phyloP scores from a whole-genome alignment of 257 asterid genomes.

The Craterostigma plantagineum region DNA sequence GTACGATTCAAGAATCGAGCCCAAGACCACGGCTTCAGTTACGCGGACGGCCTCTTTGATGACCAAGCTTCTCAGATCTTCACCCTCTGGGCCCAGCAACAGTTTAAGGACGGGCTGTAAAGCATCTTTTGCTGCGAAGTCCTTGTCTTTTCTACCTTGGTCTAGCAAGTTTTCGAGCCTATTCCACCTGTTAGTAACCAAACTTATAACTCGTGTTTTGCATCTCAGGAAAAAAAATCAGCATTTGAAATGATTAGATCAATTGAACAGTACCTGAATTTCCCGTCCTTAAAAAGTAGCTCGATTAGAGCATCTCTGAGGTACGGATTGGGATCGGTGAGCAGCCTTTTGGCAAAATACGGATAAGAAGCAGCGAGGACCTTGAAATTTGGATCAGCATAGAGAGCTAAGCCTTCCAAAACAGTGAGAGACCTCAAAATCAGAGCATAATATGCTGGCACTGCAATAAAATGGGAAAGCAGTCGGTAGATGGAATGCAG shows the following conservation, averaged over 20 bases:
- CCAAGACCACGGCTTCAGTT: constrained; percentile 71
- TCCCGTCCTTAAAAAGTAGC: constrained; percentile 94
- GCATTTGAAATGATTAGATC: constrained; percentile 8
- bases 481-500: constrained; percentile 14
- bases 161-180: constrained; percentile 92
- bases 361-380: constrained; percentile 99
- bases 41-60: constrained; percentile 78
- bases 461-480: constrained; percentile 38
- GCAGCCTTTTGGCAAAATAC: constrained; percentile 94
- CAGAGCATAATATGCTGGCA: constrained; percentile 95
- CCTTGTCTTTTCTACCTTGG: constrained; percentile 79
- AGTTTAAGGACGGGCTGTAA: constrained; percentile 88
- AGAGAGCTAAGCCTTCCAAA: constrained; percentile 92
- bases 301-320: constrained; percentile 98
- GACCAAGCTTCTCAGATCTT: constrained; percentile 55
- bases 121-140: constrained; percentile 88
- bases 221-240: too few species aligned
- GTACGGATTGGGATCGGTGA: constrained; percentile 96
- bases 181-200: constrained; percentile 83
- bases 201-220: background rate
- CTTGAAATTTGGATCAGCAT: constrained; percentile 94
- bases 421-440: constrained; percentile 97
- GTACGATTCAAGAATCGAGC: constrained; percentile 63
- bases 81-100: constrained; percentile 78
- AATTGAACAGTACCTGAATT: constrained; percentile 56